Evolutionary conservation across 176 grass and related monocot genomes (phyloP), one percentile per base, ranked within the genome.

Genomic region (Olyra latifolia): DNA sequence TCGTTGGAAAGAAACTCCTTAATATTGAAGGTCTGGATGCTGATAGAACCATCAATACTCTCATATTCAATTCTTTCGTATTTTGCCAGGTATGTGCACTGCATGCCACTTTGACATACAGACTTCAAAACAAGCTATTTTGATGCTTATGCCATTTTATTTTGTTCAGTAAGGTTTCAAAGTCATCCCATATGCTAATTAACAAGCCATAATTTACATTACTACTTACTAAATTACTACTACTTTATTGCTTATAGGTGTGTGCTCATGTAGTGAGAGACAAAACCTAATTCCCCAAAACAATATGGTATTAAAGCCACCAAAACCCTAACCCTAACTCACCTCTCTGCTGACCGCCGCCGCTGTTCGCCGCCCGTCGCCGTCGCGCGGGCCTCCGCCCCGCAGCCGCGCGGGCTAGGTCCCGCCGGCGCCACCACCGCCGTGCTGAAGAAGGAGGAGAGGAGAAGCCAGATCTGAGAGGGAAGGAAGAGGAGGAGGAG

Each of bases 1-100:
- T 92, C 79, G 10, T n/a, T 59, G 95, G 92, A 42, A 94, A 92
- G 76, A 73, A 69, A 66, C 47, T 94, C 16, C 77, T 98, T 72
- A 82, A 81, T 69, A 83, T 87, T 57, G 32, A 84, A 47, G 86
- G 90, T 75, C 65, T 59, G 12, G 8, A 91, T 72, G 69, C 88
- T 42, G 92, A 98, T 74, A 82, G 60, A 54, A 94, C 73, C 28
- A 83, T 98, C 25, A 94, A 93, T 71, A 98, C 92, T 72, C 86
- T 98, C 25, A 85, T 94, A 82, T 98, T 98, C 72, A 98, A 98
- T 74, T 91, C 90, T 13, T 94, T 98, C 4, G 92, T 98, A 19
- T 93, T 98, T 89, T 98, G 95, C 70, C 95, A 98, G 92, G 95
- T 94, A 92, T 81, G 48, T 62, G 5, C 10, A 48, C 4, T 58